A percentile compares a stretch with the other conserved stretches of the same genome.
phyloP scores from a whole-genome alignment of 805 yeast species.

The Saccharomycopsis sp. region DNA sequence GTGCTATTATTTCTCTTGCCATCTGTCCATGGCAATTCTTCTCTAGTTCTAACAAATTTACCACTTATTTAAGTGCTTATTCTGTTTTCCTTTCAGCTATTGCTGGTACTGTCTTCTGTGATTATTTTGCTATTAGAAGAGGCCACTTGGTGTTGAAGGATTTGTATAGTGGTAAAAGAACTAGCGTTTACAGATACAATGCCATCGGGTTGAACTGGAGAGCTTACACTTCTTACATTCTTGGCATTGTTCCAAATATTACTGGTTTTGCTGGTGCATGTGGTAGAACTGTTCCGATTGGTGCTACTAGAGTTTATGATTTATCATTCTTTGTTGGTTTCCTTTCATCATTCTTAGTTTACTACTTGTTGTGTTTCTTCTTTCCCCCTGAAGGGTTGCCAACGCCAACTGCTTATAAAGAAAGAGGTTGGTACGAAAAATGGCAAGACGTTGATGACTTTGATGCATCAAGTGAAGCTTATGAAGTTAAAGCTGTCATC shows the following conservation, averaged over 20 bases:
- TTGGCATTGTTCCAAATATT: conserved; percentile 77
- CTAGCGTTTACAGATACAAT: conserved; percentile 52
- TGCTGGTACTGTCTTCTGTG: conserved; percentile 68
- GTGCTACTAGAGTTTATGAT: conserved; percentile 68
- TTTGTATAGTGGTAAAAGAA: conserved; percentile 45
- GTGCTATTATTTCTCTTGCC: conserved; percentile 63
- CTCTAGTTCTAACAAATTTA: conserved; percentile 62
- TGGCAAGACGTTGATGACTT: conserved; percentile 60
- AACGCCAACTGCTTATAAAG: conserved; percentile 31
- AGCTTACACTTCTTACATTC: conserved; percentile 71
- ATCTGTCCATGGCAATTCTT: conserved; percentile 82
- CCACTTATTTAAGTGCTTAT: conserved; percentile 75
- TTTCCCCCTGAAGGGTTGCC: conserved; percentile 50
- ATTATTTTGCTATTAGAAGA: conserved; percentile 65
- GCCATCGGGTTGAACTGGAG: conserved; percentile 72
- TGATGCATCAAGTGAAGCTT: conserved; percentile 24
- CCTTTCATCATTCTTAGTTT: conserved; percentile 46
- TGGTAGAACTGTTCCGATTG: conserved; percentile 68
- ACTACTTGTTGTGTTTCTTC: conserved; percentile 43
- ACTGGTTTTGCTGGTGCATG: conserved; percentile 85
- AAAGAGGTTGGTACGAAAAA: conserved; percentile 57
- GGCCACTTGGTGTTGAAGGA: conserved; percentile 61
- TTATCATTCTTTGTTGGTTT: conserved; percentile 77
- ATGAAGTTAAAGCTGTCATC: conserved; percentile 1
- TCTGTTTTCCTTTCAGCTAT: conserved; percentile 77